A percentile compares a stretch with the other conserved stretches of the same genome.
Conservation (phyloP, 2,329 filamentous ascomycete species). For the Chrysoporthe deuterocubensis region DNA sequence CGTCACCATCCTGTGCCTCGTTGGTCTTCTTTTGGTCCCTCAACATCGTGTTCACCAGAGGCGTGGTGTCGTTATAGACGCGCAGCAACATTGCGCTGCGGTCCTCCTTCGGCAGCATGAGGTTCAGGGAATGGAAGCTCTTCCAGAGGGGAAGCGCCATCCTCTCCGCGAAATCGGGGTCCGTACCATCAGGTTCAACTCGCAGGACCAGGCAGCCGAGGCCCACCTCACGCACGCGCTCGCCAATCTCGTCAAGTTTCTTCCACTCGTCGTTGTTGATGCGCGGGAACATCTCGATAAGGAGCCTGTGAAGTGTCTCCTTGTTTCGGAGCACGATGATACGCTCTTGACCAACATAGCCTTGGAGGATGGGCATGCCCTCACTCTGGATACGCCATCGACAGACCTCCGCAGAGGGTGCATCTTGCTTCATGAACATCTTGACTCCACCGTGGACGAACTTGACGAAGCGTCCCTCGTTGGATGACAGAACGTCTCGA, state of each 20-base stretch:
- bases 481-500: conserved; percentile 81
- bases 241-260: conserved; percentile 84
- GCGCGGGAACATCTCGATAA: conserved; percentile 97
- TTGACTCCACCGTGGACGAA: conserved; percentile 97
- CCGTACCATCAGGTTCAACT: conserved; percentile 73
- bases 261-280: conserved; percentile 75
- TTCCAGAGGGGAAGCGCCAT: conserved; percentile 95
- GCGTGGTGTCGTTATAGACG: conserved; percentile 87
- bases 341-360: conserved; percentile 81
- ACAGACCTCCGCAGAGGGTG: conserved; percentile 83
- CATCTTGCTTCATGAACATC: conserved; percentile 99
- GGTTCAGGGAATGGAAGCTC: conserved; percentile 86
- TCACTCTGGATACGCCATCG: conserved; percentile 96
- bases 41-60: conserved; percentile 72
- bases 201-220: conserved; percentile 93
- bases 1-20: conserved; percentile 39
- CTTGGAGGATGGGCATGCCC: conserved; percentile 87
- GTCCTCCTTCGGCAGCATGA: conserved; percentile 98
- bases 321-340: conserved; percentile 76
- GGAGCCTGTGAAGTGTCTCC: conserved; percentile 78
- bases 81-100: conserved; percentile 88
- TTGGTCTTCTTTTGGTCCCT: conserved; percentile 52
- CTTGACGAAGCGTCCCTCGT: conserved; percentile 89
- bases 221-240: conserved; percentile 75
- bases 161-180: conserved; percentile 66